Percentiles rank a stretch among this genome's conserved stretches.
Evolutionary conservation across 148 eudicot genomes (phyloP).

Genomic region (Euryodendron excelsum): DNA sequence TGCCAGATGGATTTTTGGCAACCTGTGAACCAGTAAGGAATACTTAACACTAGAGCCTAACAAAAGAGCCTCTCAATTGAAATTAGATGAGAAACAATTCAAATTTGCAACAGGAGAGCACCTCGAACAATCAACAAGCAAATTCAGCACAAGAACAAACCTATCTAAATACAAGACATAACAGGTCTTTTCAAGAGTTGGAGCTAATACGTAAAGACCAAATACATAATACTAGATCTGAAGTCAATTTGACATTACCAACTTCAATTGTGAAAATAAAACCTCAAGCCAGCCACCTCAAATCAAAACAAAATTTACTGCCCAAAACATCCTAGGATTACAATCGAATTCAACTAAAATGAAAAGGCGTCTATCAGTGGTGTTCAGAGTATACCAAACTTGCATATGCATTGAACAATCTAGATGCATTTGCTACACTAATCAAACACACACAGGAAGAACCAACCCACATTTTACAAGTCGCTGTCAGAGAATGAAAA

Average conservation of each 20-base stretch:
- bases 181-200: not conserved
- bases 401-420: not conserved
- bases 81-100: not conserved
- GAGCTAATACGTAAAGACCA: not conserved
- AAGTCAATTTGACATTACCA: not conserved
- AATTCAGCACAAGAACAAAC: not conserved
- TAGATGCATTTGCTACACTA: not conserved
- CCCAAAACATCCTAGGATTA: not conserved
- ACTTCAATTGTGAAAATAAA: not conserved
- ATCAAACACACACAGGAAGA: not conserved
- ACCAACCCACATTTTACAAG: not conserved
- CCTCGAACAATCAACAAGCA: not conserved
- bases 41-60: slow-evolving; percentile 15
- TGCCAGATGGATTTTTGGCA: slow-evolving; percentile 75
- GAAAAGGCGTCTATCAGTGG: not conserved
- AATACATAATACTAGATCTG: not conserved
- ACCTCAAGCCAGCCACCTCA: not conserved
- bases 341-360: not conserved
- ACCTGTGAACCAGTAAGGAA: slow-evolving; percentile 39
- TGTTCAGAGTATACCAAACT: not conserved
- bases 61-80: not conserved
- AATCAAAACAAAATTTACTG: not conserved
- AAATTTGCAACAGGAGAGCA: not conserved
- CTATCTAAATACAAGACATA: not conserved
- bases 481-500: not conserved